A percentile compares a stretch with the other conserved stretches of the same genome.
phyloP scores from a whole-genome alignment of 2,329 filamentous ascomycete species.

The Knoxdaviesia capensis region DNA sequence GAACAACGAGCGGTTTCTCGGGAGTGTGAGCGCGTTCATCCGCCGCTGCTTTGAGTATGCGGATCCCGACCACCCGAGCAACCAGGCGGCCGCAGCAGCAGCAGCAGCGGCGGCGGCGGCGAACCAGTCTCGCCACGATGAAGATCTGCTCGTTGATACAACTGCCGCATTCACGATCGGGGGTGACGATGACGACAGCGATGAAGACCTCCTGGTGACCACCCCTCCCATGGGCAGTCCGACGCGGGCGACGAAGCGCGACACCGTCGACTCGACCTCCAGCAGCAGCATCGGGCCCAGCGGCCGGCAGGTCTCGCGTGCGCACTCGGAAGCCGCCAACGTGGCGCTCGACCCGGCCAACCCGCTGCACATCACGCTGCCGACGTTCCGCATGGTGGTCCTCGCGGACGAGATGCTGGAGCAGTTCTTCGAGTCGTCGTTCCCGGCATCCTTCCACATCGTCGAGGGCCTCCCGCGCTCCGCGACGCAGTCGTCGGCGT shows the following conservation, averaged over 20 bases:
- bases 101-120: constrained; percentile 1
- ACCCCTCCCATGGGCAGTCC: constrained; percentile 12
- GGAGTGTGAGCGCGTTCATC: constrained; percentile 89
- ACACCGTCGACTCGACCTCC: constrained; percentile 5
- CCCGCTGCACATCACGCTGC: constrained; percentile 84
- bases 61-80: constrained; percentile 64
- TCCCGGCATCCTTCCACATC: constrained; percentile 81
- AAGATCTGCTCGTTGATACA: constrained; percentile 10
- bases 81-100: constrained; percentile 20
- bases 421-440: constrained; percentile 92
- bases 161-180: constrained; percentile 50
- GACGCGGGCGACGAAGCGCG: constrained; percentile 18
- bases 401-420: constrained; percentile 89
- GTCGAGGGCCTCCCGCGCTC: constrained; percentile 36
- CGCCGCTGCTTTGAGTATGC: constrained; percentile 94
- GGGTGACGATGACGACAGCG: constrained; percentile 43
- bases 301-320: constrained; percentile 28
- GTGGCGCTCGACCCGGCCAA: constrained; percentile 81
- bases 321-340: constrained; percentile 62
- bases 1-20: constrained; percentile 73
- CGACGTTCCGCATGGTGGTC: constrained; percentile 97
- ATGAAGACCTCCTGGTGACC: constrained; percentile 40
- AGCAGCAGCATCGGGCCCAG: constrained; percentile 3
- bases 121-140: constrained; percentile 1
- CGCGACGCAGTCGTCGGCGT: constrained; percentile 15